Conservation (phyloP, 179 eudicot species). For the Carnegiea gigantea region DNA sequence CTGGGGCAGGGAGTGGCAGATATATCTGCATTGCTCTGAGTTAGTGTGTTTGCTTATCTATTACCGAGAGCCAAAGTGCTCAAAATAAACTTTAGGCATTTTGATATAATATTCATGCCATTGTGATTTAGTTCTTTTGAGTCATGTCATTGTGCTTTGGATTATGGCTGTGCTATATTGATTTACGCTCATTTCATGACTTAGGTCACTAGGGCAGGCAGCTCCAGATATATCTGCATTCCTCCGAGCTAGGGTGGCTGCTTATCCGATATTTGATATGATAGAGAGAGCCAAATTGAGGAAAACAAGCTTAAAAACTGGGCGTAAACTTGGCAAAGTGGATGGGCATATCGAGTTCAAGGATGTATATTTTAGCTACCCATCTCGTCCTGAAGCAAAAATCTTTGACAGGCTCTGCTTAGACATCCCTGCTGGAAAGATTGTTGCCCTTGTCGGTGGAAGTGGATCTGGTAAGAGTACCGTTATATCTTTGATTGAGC, state of each 20-base stretch:
- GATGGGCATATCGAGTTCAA: constrained; percentile 80
- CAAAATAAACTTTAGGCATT: too few relatives aligned
- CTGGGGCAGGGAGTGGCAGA: too few relatives aligned
- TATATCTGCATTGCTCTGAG: too few relatives aligned
- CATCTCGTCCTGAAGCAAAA: constrained; percentile 85
- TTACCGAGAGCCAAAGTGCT: too few relatives aligned
- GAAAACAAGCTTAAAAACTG: constrained; percentile 45
- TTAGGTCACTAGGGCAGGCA: constrained; percentile 93
- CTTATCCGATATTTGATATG: constrained; percentile 89
- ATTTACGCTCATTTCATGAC: constrained; percentile 21
- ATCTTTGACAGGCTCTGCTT: constrained; percentile 64
- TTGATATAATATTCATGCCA: too few relatives aligned
- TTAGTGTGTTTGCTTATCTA: too few relatives aligned
- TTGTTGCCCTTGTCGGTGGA: constrained; percentile 93
- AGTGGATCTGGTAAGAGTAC: constrained; percentile 99
- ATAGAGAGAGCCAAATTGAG: constrained; percentile 60
- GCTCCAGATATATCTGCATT: constrained; percentile 95
- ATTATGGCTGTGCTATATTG: constrained; percentile 4
- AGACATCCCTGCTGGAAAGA: constrained; percentile 82
- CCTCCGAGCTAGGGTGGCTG: constrained; percentile 75
- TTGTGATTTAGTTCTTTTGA: too few relatives aligned
- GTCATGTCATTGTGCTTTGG: neutral
- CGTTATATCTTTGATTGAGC: constrained; percentile 85
- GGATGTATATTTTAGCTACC: constrained; percentile 80
- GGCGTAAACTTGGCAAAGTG: constrained; percentile 51